Evolutionary conservation across 345 rosid genomes (phyloP).

Genomic region (Eucalyptus grandis): DNA sequence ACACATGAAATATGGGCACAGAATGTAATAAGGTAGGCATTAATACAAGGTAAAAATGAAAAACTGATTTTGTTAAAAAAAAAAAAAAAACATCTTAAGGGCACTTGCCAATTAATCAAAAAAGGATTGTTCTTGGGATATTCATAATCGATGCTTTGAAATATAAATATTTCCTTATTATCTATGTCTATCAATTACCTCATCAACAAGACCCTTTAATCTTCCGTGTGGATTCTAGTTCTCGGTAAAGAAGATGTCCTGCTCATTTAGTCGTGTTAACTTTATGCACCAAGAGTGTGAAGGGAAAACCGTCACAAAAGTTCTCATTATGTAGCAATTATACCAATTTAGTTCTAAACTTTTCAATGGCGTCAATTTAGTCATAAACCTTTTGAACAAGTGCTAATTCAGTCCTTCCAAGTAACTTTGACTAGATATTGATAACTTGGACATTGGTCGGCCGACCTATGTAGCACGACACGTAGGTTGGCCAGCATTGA

Average conservation of each 20-base stretch:
- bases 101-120: background rate
- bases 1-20: background rate
- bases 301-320: too few species aligned
- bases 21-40: background rate
- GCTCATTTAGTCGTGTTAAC: background rate
- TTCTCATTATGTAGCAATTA: too few species aligned
- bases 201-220: background rate
- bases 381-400: too few species aligned
- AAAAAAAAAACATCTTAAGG: background rate
- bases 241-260: background rate
- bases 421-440: too few species aligned
- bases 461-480: fast-evolving
- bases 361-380: too few species aligned
- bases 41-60: background rate
- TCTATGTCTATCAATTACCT: background rate
- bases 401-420: too few species aligned
- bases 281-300: background rate
- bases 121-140: background rate
- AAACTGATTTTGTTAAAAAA: too few species aligned
- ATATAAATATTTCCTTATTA: background rate
- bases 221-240: background rate
- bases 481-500: too few species aligned
- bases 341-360: too few species aligned
- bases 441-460: too few species aligned
- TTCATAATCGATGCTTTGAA: background rate